Evolutionary conservation across 2,329 filamentous ascomycete genomes (phyloP).

Genomic region (Colletotrichum higginsianum): DNA sequence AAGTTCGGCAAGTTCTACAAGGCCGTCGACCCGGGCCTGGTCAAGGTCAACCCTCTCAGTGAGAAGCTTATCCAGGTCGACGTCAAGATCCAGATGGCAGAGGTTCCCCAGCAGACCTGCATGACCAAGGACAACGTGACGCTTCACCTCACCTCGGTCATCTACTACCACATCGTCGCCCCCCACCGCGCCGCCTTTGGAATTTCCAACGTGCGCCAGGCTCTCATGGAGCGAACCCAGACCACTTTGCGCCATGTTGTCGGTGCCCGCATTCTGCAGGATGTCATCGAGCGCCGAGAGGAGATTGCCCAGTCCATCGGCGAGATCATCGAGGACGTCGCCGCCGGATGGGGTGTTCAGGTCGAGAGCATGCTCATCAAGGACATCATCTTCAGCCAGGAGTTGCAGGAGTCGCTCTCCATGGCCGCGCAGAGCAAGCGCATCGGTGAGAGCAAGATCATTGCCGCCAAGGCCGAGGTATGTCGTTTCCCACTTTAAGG

Average conservation of each 20-base stretch:
- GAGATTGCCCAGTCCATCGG: conserved; percentile 95
- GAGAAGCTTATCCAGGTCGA: conserved; percentile 93
- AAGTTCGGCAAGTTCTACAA: conserved; percentile 96
- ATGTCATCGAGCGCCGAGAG: conserved; percentile 98
- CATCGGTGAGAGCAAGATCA: conserved; percentile 98
- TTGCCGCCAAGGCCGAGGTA: conserved; percentile 91
- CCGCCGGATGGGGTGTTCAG: conserved; percentile 92
- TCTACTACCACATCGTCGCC: conserved; percentile 97
- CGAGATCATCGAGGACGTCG: conserved; percentile 98
- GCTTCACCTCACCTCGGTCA: conserved; percentile 92
- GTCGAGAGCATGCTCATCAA: conserved; percentile 99
- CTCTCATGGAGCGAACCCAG: conserved; percentile 97
- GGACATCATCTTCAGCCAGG: conserved; percentile 97
- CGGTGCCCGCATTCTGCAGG: conserved; percentile 93
- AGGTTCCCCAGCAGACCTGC: conserved; percentile 96
- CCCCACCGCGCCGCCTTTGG: conserved; percentile 98
- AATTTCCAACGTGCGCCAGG: conserved; percentile 93
- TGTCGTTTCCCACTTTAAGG: conserved; percentile 3
- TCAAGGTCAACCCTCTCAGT: conserved; percentile 96
- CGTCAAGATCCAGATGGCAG: conserved; percentile 96
- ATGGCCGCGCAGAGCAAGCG: conserved; percentile 99
- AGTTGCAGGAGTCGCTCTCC: conserved; percentile 94
- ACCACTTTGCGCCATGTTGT: conserved; percentile 98
- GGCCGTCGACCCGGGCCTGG: conserved; percentile 95
- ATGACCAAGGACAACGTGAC: conserved; percentile 99